Conservation (phyloP, 495 filamentous ascomycete species). For the Penicillium cosmopolitanum region DNA sequence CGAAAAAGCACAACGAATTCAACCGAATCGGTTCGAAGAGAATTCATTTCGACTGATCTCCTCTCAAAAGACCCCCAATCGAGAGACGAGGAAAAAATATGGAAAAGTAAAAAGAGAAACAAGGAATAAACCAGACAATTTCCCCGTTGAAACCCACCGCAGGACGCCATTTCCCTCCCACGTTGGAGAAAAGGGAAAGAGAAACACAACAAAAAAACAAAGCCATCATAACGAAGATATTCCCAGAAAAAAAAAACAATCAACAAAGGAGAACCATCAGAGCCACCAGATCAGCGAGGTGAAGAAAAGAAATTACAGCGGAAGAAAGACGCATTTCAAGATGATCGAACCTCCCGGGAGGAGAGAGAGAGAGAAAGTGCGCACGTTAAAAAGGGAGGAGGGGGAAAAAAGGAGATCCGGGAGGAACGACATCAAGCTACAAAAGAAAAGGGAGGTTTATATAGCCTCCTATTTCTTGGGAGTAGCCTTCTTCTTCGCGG, state of each 20-base stretch:
- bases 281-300: conserved; percentile 31
- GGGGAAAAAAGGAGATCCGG: conserved; percentile 5
- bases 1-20: too few species aligned
- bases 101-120: not conserved
- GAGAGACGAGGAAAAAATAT: not conserved
- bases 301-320: conserved; percentile 34
- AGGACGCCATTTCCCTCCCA: conserved; percentile 46
- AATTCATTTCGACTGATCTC: not conserved
- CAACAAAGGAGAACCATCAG: conserved; percentile 21
- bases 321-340: conserved; percentile 28
- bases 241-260: conserved; percentile 28
- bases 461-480: conserved; percentile 56
- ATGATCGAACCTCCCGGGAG: conserved; percentile 27
- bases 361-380: conserved; percentile 15
- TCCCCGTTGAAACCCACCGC: conserved; percentile 45
- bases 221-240: conserved; percentile 40
- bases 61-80: not conserved
- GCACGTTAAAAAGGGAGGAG: conserved; percentile 24
- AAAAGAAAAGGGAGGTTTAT: conserved; percentile 18
- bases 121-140: conserved; percentile 24
- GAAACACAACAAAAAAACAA: conserved; percentile 15
- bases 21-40: not conserved
- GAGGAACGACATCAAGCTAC: conserved; percentile 22
- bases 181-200: conserved; percentile 22
- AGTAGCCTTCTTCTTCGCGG: conserved; percentile 60